Evolutionary conservation across 805 yeast species (phyloP), one percentile per base, ranked within the genome.

Genomic region (Yarrowia hollandica): DNA sequence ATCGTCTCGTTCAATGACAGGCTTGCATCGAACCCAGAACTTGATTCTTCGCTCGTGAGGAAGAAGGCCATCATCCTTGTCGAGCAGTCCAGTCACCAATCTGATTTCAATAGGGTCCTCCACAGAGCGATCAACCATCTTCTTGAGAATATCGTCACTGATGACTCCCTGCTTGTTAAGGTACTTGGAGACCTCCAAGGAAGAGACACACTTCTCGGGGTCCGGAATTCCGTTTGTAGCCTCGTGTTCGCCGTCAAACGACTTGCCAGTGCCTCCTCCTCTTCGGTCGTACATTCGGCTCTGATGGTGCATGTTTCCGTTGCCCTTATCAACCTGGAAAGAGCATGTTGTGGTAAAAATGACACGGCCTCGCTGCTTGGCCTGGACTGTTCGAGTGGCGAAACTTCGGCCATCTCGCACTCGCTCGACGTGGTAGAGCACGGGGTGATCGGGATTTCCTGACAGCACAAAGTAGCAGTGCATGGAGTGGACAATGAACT

Each of bases 341-440:
- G 82, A 72, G 14, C 82, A 74, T 48, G 78, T 73, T 1, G 86
- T 80, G 4, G 77, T 75, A 65, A 78, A 83, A 10, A 80, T 75
- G 26, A 82, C 64, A 25, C 71, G 69, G 11, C 77, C 82, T 23
- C 76, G 68, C 69, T 87, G 92, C 33, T 71, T 72, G 4, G 82
- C 82, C 38, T 71, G 69, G 6, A 87, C 80, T 52, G 79, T 78
- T 44, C 82, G 74, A 52, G 81, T 79, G 26, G 77, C 72, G 58
- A 78, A 79, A 59, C 76, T 77, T 37, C 75, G 79, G 6, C 83
- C 85, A 46, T 79, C 79, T 60, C 81, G 74, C 18, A 84, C 66
- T 42, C 74, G 74, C 10, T 68, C 69, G 4, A 86, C 89, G 31
- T 77, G 72, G 67, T 83, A 86, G 9, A 70, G 71, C 64, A 83